Percentiles rank a stretch among this genome's conserved stretches.
Evolutionary conservation across 768 basidiomycete genomes (phyloP).

Genomic region (Boletales sp.): DNA sequence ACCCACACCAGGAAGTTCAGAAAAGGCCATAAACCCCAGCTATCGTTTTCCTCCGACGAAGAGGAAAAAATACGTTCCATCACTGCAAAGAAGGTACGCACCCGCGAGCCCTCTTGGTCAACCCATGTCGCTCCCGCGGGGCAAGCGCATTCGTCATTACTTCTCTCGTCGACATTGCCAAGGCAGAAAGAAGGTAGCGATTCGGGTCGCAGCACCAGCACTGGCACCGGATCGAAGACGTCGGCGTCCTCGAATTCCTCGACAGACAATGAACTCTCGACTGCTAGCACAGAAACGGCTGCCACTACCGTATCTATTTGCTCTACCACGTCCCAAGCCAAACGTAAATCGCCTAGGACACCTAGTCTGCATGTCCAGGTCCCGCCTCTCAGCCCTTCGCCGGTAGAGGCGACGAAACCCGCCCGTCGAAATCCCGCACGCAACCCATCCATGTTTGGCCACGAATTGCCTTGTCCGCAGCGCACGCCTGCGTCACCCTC

Average conservation of each 20-base stretch:
- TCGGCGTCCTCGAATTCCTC: conserved; percentile 28
- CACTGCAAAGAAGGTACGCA: conserved; percentile 60
- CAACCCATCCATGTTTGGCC: conserved; percentile 66
- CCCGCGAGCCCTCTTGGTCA: conserved; percentile 32
- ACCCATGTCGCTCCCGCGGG: conserved; percentile 21
- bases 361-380: conserved; percentile 14
- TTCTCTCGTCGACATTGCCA: conserved; percentile 19
- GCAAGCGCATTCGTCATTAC: conserved; percentile 18
- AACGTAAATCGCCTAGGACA: conserved; percentile 22
- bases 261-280: conserved; percentile 33
- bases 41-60: conserved; percentile 67
- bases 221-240: conserved; percentile 19
- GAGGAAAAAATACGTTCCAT: conserved; percentile 64
- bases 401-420: conserved; percentile 27
- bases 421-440: conserved; percentile 45
- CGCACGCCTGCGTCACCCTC: conserved; percentile 30
- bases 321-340: conserved; percentile 14
- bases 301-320: conserved; percentile 24
- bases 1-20: conserved; percentile 19
- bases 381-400: conserved; percentile 14
- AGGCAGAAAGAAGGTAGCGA: conserved; percentile 11
- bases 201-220: conserved; percentile 16
- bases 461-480: conserved; percentile 53
- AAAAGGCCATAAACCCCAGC: conserved; percentile 38
- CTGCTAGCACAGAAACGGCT: conserved; percentile 29